Base-by-base conservation (phyloP, 495 filamentous ascomycete species). In the Mytilinidion resinicola region DNA sequence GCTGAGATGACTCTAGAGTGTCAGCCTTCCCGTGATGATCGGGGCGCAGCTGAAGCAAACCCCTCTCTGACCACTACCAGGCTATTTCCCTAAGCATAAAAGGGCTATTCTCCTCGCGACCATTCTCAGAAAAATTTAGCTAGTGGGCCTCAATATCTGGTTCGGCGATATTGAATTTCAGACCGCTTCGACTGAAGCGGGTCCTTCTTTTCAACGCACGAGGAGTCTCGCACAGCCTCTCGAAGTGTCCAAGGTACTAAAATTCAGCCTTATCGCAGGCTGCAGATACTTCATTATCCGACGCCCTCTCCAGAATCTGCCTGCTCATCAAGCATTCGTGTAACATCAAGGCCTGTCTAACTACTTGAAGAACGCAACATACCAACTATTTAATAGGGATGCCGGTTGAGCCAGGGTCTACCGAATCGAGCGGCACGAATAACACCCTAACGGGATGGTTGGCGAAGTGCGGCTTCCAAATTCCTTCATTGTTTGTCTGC, bases 401-500 rank as follows among this genome's bases (percentile, higher is more conserved):
- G 60, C 54, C 47, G 19, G 49, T 30, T 53, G 60, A 62, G 34
- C 14, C 47, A 33, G 41, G 49, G n/a, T 25, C 60, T 38, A 52
- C 33, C 15, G 49, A 19, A 33, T 19, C 48, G 60, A 62, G 59
- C 34, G 59, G 43, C 10, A 38, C 53, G 38, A 33, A 57, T 11
- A 62, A 49, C 34, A 11, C 41, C 15, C 38, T 20, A 10, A 25
- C 30, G 42, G 60, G 60, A 49, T 53, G 46, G 39, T 54, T 52
- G 33, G 54, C 47, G 15, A 62, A 62, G 60, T 62, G 49, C 44
- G 59, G 60, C 15, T 36, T 49, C 14, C 3, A 51, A 33, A 4
- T 57, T 51, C 33, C 54, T 25, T 25, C 60, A 57, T 50, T 62
- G 60, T 62, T 21, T 35, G 58, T 56, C n/a, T 53, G 17, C 47